Base-by-base conservation (phyloP, 2,329 filamentous ascomycete genomes). In the Botrytis sinoallii region DNA sequence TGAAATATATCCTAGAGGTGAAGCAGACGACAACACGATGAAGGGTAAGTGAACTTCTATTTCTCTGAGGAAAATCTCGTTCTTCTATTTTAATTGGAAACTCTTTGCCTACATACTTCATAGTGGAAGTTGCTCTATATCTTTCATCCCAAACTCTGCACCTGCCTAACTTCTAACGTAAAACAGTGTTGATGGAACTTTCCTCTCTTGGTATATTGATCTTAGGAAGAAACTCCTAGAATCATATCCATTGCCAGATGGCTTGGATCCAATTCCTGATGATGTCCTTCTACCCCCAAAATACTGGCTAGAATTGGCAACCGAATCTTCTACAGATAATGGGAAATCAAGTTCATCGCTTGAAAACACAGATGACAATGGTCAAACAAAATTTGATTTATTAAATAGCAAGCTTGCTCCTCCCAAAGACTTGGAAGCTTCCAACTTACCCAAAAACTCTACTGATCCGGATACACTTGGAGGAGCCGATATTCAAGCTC, bases 11-110 rank as follows among this genome's bases (percentile, higher is more conserved):
- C 89, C 91, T 59, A 86, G 91, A 55, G 96, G 93, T 20, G 96
- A 99, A 83, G 94, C 92, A 35, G 96, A 99, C 80, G 95, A 78
- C 93, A 97, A 81, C 94, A 98, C 84, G 90, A 93, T 40, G 95
- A 98, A 83, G 95, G 95, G 91, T 96, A 84, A 77, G 88, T 84
- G n/a, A 8, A 14, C 46, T 38, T n/a, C 32, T 42, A 48, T 68
- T 9, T 55, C 25, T 55, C 6, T 16, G 25, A 55, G 60, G 22
- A 52, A 52, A 32, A 32, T 32, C 32, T 32, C 3, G 32, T 32
- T 32, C 40, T 71, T 69, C 4, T 32, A 2, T 67, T 22, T 29
- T 1, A 3, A 3, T 67, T 10, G 22, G 22, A 67, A 32, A 7
- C 4, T 25, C 6, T 44, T 59, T 35, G 7, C n/a, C 10, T 44